Conservation (phyloP, 108 stramenopile genomes). For the Fragilariopsis cylindrus region DNA sequence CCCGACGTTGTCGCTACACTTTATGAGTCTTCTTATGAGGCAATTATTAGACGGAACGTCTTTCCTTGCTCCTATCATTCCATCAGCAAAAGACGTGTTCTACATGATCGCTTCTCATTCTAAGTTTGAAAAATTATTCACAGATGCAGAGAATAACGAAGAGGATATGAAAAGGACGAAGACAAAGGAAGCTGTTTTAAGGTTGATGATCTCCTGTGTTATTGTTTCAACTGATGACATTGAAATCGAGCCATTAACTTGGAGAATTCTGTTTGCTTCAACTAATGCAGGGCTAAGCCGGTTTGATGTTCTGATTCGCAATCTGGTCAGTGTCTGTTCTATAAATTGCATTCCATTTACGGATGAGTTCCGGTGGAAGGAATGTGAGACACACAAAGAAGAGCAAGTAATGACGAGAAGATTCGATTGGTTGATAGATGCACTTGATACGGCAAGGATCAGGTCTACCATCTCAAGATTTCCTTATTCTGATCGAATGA, state of each 20-base stretch:
- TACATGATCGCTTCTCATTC: constrained; percentile 43
- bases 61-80: neutral
- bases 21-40: constrained; percentile 3
- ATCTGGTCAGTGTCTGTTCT: constrained; percentile 17
- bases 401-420: constrained; percentile 1
- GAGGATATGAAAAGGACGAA: neutral
- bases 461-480: constrained; percentile 54
- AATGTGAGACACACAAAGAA: neutral
- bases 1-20: constrained; percentile 10
- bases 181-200: constrained; percentile 33
- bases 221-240: constrained; percentile 34
- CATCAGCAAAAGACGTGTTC: constrained; percentile 26
- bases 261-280: constrained; percentile 36
- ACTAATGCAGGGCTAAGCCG: constrained; percentile 44
- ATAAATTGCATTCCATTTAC: constrained; percentile 1
- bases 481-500: constrained; percentile 47
- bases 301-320: constrained; percentile 18
- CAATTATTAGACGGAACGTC: neutral
- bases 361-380: constrained; percentile 37
- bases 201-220: constrained; percentile 48
- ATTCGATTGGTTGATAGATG: constrained; percentile 68
- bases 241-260: constrained; percentile 33
- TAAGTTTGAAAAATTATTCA: constrained; percentile 32
- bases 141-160: neutral
- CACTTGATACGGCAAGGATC: constrained; percentile 54